Percentiles rank a stretch among this genome's conserved stretches.
Conservation (phyloP, 345 rosid genomes). For the Ceriops decandra region DNA sequence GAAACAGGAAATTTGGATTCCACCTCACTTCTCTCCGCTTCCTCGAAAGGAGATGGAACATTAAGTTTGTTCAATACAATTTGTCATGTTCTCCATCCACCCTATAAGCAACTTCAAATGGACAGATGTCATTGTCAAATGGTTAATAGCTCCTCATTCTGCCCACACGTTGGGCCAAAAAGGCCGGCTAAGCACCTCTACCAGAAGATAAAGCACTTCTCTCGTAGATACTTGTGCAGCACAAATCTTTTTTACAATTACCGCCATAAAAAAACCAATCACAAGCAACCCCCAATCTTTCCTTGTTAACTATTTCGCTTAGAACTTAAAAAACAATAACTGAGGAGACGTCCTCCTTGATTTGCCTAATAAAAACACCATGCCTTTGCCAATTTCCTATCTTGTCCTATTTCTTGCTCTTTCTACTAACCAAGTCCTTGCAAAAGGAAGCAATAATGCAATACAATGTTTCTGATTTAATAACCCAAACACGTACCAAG, state of each 20-base stretch:
- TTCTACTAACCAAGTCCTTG: not conserved
- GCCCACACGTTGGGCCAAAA: not conserved
- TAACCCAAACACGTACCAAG: slow-evolving; percentile 8
- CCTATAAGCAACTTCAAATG: no score
- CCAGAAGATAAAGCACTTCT: not conserved
- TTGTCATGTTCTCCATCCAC: no score
- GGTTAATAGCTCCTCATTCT: not conserved
- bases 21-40: no score
- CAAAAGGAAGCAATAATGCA: not conserved
- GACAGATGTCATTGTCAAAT: no score
- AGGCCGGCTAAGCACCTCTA: not conserved
- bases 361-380: not conserved
- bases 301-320: not conserved
- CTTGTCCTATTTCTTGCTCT: not conserved
- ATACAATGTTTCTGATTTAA: not conserved
- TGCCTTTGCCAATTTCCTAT: not conserved
- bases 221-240: not conserved
- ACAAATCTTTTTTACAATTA: not conserved
- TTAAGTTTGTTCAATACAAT: no score
- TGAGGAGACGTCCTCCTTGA: not conserved
- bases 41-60: no score
- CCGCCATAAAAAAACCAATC: not conserved
- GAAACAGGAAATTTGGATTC: no score
- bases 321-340: not conserved
- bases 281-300: no score